A percentile compares a stretch with the other conserved stretches of the same genome.
These are phyloP conservation scores for Rhododendron griersonianum DNA, from an alignment of 148 eudicot genomes.

Conservation along the genomic window DNA sequence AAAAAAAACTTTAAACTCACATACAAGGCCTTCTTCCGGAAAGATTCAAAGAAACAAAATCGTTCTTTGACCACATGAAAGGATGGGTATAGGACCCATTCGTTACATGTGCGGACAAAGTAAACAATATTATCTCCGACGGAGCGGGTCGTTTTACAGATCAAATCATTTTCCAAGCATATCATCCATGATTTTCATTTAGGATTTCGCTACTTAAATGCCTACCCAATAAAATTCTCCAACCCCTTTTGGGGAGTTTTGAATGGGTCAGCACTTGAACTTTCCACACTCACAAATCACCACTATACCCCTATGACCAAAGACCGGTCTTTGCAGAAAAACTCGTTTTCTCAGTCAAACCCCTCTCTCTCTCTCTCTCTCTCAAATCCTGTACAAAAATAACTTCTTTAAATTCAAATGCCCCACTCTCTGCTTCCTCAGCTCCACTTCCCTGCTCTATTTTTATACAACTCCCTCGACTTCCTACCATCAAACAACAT, in stretches of 20 bases:
- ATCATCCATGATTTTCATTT: background rate
- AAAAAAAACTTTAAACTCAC: background rate
- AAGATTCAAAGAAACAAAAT: background rate
- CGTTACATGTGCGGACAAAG: background rate
- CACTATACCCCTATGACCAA: slow-evolving; percentile 28
- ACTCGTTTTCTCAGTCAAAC: slow-evolving; percentile 62
- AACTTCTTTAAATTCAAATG: slow-evolving; percentile 20
- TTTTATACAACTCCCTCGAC: background rate
- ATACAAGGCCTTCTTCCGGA: background rate
- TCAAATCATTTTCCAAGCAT: background rate
- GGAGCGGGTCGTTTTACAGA: background rate
- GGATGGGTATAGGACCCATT: background rate
- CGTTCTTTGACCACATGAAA: background rate
- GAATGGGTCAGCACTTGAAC: slow-evolving; percentile 50
- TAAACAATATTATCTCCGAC: background rate
- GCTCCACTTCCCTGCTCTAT: background rate
- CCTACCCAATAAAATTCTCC: background rate
- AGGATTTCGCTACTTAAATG: background rate
- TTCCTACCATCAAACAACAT: no score
- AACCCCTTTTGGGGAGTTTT: slow-evolving; percentile 19
- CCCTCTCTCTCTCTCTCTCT: slow-evolving; percentile 22
- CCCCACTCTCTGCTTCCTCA: slow-evolving; percentile 13
- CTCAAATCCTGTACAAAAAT: background rate
- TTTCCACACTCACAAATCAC: background rate
- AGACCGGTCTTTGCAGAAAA: slow-evolving; percentile 40